Evolutionary conservation across 176 grass and related monocot genomes (phyloP), one percentile per base, ranked within the genome.

Genomic region (Bonia amplexicaulis): DNA sequence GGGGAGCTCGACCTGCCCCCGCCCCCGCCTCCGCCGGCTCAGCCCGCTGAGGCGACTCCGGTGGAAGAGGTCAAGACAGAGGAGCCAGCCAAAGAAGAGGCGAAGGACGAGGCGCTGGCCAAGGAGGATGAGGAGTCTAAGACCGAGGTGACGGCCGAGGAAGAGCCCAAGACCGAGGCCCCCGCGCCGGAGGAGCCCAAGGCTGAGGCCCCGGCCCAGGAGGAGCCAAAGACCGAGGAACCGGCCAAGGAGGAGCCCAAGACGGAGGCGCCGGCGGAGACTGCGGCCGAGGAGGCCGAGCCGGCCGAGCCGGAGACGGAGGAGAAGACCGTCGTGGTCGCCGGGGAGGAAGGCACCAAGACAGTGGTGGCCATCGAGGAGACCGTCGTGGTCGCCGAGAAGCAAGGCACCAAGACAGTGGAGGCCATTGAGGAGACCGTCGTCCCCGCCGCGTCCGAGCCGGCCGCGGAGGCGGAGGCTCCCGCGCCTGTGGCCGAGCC

Each of bases 1-100:
- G 82, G 85, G 12, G 92, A 94, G 80, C 91, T 94, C 72, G 68
- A 79, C 35, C 59, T 84, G 51, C 80, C 73, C 0, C 84, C 87
- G 9, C 80, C 83, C 0, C 83, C 87, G 6, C 81, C 84, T 0
- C 73, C 82, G 22, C 48, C 62, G 5, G 45, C 75, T 45, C 7
- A 62, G 27, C 48, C 84, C 27, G 54, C 51, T 25, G 42, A 45
- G 3, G 69, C 6, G n/a, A 59, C 15, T 6, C 19, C 51, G 37
- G 35, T 47, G 12, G 33, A 84, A 3, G 87, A 89, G 46, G 6
- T 61, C 7, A 87, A 87, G 71, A 8, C 25, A 0, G 85, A 82
- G 17, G 69, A 73, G 80, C 29, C 65, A 2, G 66, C 80, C 44
- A 80, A 87, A 46, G 73, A 75, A 27, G 75, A 69, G 73, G 0